A percentile compares a stretch with the other conserved stretches of the same genome.
phyloP scores from a whole-genome alignment of 2,329 filamentous ascomycete genomes.

The Fusarium siculi region DNA sequence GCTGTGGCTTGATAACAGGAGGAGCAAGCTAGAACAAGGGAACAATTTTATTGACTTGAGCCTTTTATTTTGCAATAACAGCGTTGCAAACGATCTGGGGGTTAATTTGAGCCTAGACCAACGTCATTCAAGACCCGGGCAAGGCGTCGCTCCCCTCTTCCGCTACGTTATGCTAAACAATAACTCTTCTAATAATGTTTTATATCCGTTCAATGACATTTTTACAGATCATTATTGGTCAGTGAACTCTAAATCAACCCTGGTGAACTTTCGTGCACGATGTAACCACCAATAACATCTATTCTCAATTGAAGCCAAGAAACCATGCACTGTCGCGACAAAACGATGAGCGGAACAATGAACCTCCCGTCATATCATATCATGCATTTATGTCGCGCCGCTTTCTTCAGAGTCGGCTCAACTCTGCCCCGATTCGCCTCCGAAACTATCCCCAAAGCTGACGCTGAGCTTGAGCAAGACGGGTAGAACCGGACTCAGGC shows the following conservation, averaged over 20 bases:
- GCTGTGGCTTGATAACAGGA: neutral
- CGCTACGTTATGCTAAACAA: neutral
- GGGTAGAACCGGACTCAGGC: conserved; percentile 20
- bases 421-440: neutral
- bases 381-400: neutral
- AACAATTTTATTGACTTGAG: neutral
- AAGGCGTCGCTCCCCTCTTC: neutral
- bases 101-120: neutral
- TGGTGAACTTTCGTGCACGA: neutral
- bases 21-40: neutral
- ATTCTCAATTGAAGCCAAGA: neutral
- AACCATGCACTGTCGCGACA: neutral
- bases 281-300: neutral
- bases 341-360: neutral
- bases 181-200: neutral
- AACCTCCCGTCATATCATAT: neutral
- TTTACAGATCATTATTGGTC: neutral
- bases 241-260: neutral
- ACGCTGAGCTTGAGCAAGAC: neutral
- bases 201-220: neutral
- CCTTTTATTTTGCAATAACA: neutral
- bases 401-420: neutral
- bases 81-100: neutral
- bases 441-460: conserved; percentile 9
- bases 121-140: neutral